Evolutionary conservation across 2,329 filamentous ascomycete species (phyloP), one percentile per base, ranked within the genome.

Genomic region (Arthroderma uncinatum): DNA sequence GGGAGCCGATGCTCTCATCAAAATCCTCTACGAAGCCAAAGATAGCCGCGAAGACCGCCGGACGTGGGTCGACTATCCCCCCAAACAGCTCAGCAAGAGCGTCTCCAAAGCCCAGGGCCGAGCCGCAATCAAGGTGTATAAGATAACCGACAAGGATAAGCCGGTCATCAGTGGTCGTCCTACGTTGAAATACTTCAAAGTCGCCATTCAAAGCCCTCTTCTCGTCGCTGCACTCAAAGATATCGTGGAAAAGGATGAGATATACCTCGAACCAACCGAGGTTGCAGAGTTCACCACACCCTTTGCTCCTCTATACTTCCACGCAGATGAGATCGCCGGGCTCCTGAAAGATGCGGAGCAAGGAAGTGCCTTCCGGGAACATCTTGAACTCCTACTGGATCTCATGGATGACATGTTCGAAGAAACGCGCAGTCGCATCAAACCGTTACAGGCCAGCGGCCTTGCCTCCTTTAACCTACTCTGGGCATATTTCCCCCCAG

Each of bases 401-500:
- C 65, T 76, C 12, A 64, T 78, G 58, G 70, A 74, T 42, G 74
- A 76, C 33, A 62, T 77, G 44, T 78, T 79, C 57, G 66, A 65
- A 21, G 70, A 71, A n/a, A 64, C 73, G 54, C 67, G 68, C 33
- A 61, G 62, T 52, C 74, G 73, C 60, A 64, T 69, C 10, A 66
- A 66, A 4, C 65, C 70, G 23, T 66, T 78, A 4, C 66, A 68
- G 37, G 64, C 65, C 1, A 70, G 67, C 28, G 68, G 69, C 0
- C 69, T 78, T 12, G 70, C 76, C 37, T 70, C 71, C 37, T 78
- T 71, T 62, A 66, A 68, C 33, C 66, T 71, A 0, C 72, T 71
- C 21, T 79, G 77, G 76, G 71, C 74, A 0, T 71, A 73, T 39
- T 78, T 77, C 62, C 73, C 75, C 7, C 67, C 66, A 9, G 66